phyloP scores from a whole-genome alignment of 2,329 filamentous ascomycete genomes.

The Pyrenochaeta sp. region DNA sequence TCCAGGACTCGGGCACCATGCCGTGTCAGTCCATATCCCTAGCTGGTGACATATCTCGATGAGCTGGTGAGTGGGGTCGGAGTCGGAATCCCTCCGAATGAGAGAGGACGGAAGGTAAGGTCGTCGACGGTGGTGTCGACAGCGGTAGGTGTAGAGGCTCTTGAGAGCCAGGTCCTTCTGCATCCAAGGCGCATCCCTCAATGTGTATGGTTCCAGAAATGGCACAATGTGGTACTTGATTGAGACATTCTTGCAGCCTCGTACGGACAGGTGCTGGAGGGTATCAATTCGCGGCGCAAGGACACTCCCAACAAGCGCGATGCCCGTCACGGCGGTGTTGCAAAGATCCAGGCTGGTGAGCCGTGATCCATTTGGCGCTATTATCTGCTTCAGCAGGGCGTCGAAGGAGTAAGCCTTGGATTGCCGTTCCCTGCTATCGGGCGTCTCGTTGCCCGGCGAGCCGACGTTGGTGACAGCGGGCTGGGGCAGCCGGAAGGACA shows the following conservation, averaged over 20 bases:
- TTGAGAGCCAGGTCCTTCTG: conserved; percentile 62
- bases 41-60: conserved; percentile 67
- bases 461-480: conserved; percentile 45
- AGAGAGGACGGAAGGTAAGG: conserved; percentile 67
- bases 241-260: conserved; percentile 70
- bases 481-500: conserved; percentile 65
- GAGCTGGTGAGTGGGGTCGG: conserved; percentile 67
- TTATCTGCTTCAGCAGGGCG: conserved; percentile 63
- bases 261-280: conserved; percentile 66
- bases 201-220: conserved; percentile 58
- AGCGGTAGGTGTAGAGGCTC: conserved; percentile 69
- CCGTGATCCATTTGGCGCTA: conserved; percentile 65
- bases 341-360: conserved; percentile 66
- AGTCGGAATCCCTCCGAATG: conserved; percentile 65
- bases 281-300: conserved; percentile 63
- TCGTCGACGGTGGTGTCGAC: conserved; percentile 67
- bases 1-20: conserved; percentile 68
- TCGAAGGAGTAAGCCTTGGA: conserved; percentile 67
- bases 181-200: conserved; percentile 52
- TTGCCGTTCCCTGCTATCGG: conserved; percentile 55
- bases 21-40: conserved; percentile 68
- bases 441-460: conserved; percentile 51
- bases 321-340: conserved; percentile 68
- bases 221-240: conserved; percentile 71
- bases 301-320: conserved; percentile 64